A percentile compares a stretch with the other conserved stretches of the same genome.
These are phyloP conservation scores for Neofusicoccum sp. DNA, from an alignment of 2,329 filamentous ascomycete genomes.

Conservation along the genomic window DNA sequence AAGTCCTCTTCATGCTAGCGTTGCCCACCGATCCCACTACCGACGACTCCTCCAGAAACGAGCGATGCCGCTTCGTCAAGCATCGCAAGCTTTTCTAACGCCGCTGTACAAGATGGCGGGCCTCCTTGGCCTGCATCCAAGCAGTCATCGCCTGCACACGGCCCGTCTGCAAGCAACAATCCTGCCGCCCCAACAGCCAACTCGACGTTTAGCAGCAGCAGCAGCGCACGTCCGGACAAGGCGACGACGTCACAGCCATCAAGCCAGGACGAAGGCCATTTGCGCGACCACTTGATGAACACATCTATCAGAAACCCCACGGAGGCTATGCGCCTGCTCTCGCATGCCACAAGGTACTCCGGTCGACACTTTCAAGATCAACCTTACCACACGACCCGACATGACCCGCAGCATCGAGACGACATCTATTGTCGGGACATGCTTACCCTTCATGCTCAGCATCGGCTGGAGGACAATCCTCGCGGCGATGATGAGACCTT, in stretches of 20 bases:
- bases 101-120: neutral
- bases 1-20: neutral
- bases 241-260: neutral
- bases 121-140: neutral
- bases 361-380: neutral
- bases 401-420: neutral
- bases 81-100: neutral
- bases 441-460: neutral
- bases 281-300: conserved; percentile 14
- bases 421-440: neutral
- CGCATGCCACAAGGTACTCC: neutral
- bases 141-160: neutral
- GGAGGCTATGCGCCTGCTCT: conserved; percentile 9
- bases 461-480: neutral
- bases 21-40: too few relatives aligned
- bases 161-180: neutral
- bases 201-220: neutral
- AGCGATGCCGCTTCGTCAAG: neutral
- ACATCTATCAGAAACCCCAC: conserved; percentile 1
- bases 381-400: neutral
- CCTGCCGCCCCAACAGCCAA: neutral
- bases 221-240: neutral
- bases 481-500: conserved; percentile 8
- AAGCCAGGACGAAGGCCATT: neutral
- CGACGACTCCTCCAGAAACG: neutral